A percentile compares a stretch with the other conserved stretches of the same genome.
These are phyloP conservation scores for Asterophora lycoperdoides DNA, from an alignment of 768 basidiomycete genomes.

Conservation along the genomic window DNA sequence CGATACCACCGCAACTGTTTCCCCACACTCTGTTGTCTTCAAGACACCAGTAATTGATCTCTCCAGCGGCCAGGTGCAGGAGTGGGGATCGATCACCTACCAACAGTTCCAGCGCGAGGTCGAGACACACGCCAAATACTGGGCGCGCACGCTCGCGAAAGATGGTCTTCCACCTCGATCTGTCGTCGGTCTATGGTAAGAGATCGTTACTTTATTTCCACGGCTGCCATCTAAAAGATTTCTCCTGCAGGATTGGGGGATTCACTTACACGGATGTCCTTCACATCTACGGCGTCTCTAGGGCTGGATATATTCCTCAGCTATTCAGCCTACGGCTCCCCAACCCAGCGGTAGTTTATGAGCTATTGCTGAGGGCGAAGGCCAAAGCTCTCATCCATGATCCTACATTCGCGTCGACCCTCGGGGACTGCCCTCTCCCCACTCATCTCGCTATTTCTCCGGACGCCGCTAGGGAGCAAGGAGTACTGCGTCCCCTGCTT, in stretches of 20 bases:
- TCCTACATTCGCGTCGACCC: slow-evolving; percentile 43
- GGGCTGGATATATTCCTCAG: slow-evolving; percentile 76
- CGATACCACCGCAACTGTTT: slow-evolving; percentile 47
- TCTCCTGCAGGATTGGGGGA: slow-evolving; percentile 56
- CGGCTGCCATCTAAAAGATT: not conserved
- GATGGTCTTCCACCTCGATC: slow-evolving; percentile 49
- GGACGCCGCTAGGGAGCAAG: slow-evolving; percentile 32
- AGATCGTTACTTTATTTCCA: slow-evolving; percentile 4
- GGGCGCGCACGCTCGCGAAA: slow-evolving; percentile 46
- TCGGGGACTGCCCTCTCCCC: slow-evolving; percentile 46
- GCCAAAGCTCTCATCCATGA: slow-evolving; percentile 67
- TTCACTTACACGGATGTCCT: slow-evolving; percentile 68
- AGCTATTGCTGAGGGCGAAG: slow-evolving; percentile 58
- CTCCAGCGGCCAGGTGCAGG: slow-evolving; percentile 34
- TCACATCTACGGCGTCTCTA: slow-evolving; percentile 69
- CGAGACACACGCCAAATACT: slow-evolving; percentile 60
- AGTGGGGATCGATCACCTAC: slow-evolving; percentile 65
- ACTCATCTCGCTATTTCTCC: slow-evolving; percentile 41
- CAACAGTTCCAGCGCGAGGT: slow-evolving; percentile 60
- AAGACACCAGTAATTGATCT: slow-evolving; percentile 50
- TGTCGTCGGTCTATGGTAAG: slow-evolving; percentile 72
- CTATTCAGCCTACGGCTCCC: slow-evolving; percentile 76
- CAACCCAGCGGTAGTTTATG: slow-evolving; percentile 65
- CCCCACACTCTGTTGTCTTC: slow-evolving; percentile 55
- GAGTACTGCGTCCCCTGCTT: slow-evolving; percentile 33